phyloP scores from a whole-genome alignment of 2,329 filamentous ascomycete genomes.

The Pseudocercospora musae region DNA sequence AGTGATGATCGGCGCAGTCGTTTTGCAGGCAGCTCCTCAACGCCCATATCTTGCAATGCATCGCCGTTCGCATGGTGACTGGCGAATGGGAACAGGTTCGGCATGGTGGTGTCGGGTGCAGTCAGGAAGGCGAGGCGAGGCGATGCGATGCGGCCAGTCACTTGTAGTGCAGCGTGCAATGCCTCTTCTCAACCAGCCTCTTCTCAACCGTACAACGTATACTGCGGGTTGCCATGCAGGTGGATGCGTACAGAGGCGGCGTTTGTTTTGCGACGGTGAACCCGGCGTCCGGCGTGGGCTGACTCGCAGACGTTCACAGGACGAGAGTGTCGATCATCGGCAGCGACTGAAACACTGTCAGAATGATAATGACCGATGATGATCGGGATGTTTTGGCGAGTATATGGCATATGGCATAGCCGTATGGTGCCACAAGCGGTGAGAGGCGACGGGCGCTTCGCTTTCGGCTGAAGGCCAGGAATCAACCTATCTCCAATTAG shows the following conservation, averaged over 20 bases:
- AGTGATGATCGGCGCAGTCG: conserved; percentile 20
- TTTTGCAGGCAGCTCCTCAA: conserved; percentile 23
- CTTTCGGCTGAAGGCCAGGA: too few relatives aligned
- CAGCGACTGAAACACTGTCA: not conserved
- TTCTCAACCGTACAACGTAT: conserved; percentile 17
- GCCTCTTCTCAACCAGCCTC: conserved; percentile 10
- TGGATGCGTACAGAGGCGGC: not conserved
- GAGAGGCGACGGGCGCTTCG: too few relatives aligned
- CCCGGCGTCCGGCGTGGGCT: not conserved
- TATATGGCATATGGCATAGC: too few relatives aligned
- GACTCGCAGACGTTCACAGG: conserved; percentile 4
- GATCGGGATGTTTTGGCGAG: not conserved
- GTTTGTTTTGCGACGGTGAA: conserved; percentile 12
- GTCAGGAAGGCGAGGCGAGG: conserved; percentile 2
- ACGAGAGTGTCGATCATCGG: conserved; percentile 1
- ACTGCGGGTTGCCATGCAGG: conserved; percentile 14
- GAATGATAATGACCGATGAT: too few relatives aligned
- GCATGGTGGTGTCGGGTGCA: conserved; percentile 25
- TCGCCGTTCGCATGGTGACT: conserved; percentile 21
- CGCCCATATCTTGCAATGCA: conserved; percentile 24
- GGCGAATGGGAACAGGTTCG: conserved; percentile 33
- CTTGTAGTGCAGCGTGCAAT: conserved; percentile 12
- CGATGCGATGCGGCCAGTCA: conserved; percentile 2
- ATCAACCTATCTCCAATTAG: too few relatives aligned
- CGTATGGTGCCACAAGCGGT: conserved; percentile 3